phyloP scores from a whole-genome alignment of 1,139 yeast genomes.

The Entelexis paramagnoliae region DNA sequence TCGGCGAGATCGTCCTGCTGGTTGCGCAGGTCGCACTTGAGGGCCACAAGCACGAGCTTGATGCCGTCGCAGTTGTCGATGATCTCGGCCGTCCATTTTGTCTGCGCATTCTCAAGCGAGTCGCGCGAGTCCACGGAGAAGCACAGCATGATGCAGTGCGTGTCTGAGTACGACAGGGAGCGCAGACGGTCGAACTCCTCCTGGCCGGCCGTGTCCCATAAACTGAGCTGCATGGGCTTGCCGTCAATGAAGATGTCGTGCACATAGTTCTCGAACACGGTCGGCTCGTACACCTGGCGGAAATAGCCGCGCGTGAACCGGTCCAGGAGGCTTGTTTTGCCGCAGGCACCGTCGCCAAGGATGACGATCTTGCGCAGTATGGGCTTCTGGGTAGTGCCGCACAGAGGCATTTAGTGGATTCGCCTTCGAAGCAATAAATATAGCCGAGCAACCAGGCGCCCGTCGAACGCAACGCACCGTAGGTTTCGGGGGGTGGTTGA shows the following conservation, averaged over 20 bases:
- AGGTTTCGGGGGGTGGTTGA: neutral
- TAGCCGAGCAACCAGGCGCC: neutral
- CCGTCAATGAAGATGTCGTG: slow-evolving; percentile 96
- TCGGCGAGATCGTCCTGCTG: slow-evolving; percentile 29
- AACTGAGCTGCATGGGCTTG: slow-evolving; percentile 78
- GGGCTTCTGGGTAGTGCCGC: slow-evolving; percentile 59
- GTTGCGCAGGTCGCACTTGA: slow-evolving; percentile 83
- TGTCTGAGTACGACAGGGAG: slow-evolving; percentile 82
- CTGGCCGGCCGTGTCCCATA: slow-evolving; percentile 99
- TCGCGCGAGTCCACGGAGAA: slow-evolving; percentile 91
- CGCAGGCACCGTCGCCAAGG: slow-evolving; percentile 96
- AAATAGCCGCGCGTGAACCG: slow-evolving; percentile 96
- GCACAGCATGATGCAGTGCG: slow-evolving; percentile 94
- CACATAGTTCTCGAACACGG: slow-evolving; percentile 94
- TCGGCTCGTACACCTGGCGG: slow-evolving; percentile 97
- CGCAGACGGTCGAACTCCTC: slow-evolving; percentile 93
- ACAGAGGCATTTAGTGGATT: slow-evolving; percentile 46
- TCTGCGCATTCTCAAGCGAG: slow-evolving; percentile 86
- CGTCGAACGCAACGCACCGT: slow-evolving; percentile 1
- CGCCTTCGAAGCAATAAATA: neutral
- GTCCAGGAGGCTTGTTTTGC: slow-evolving; percentile 81
- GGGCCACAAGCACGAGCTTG: slow-evolving; percentile 81
- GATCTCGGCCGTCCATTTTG: slow-evolving; percentile 94
- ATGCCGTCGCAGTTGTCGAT: slow-evolving; percentile 97
- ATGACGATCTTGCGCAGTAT: slow-evolving; percentile 89